phyloP scores from a whole-genome alignment of 208 protist species.

The Leishmania gerbilli region DNA sequence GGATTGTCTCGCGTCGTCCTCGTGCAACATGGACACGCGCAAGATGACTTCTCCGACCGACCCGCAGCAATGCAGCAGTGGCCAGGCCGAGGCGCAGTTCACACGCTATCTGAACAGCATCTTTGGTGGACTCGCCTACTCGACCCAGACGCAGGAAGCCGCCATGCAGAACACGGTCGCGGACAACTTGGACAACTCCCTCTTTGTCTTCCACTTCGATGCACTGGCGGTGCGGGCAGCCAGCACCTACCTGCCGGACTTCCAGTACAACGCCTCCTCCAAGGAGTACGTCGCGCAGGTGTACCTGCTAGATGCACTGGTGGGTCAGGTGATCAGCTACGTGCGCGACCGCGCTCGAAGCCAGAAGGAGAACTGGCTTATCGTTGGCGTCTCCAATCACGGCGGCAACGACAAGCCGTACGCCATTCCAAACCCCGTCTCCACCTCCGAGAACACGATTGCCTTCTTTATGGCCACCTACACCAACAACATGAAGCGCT shows the following conservation, averaged over 20 bases:
- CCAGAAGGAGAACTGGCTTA: constrained; percentile 82
- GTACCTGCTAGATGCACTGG: constrained; percentile 69
- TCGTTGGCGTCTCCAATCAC: constrained; percentile 67
- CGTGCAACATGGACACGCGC: constrained; percentile 58
- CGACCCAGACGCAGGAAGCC: constrained; percentile 23
- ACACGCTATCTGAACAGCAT: constrained; percentile 40
- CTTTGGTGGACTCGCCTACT: constrained; percentile 55
- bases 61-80: constrained; percentile 33
- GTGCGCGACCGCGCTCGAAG: constrained; percentile 49
- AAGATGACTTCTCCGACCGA: constrained; percentile 34
- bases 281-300: constrained; percentile 59
- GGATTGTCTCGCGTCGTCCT: constrained; percentile 52
- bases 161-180: constrained; percentile 39
- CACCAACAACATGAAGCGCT: constrained; percentile 46
- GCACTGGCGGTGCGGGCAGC: constrained; percentile 54
- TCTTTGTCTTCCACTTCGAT: constrained; percentile 79
- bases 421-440: constrained; percentile 40
- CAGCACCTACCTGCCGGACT: constrained; percentile 45
- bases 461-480: constrained; percentile 70
- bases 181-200: constrained; percentile 47
- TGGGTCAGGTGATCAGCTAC: constrained; percentile 70
- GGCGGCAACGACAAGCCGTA: constrained; percentile 60
- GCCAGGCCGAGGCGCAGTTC: constrained; percentile 47
- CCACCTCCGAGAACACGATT: constrained; percentile 41
- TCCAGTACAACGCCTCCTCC: constrained; percentile 54